phyloP scores from a whole-genome alignment of 2,329 filamentous ascomycete species.

The Trichoderma simmonsii region DNA sequence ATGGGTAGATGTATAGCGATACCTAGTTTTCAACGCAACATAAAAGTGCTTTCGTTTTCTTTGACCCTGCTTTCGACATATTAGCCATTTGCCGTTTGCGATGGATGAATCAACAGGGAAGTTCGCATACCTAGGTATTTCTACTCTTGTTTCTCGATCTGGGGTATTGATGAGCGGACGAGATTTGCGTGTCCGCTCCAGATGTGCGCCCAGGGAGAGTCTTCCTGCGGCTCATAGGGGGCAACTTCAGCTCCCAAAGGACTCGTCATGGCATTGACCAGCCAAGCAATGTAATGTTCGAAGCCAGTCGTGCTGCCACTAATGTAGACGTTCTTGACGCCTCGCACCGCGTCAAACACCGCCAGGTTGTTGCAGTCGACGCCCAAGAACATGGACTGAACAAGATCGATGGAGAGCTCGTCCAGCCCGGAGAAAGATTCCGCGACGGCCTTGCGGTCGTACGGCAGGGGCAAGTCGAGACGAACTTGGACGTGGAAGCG shows the following conservation, averaged over 20 bases:
- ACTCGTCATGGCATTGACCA: slow-evolving; percentile 37
- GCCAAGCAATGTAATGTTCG: slow-evolving; percentile 42
- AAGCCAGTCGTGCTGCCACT: slow-evolving; percentile 40
- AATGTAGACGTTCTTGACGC: slow-evolving; percentile 36
- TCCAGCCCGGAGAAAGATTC: slow-evolving; percentile 37
- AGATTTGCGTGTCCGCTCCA: slow-evolving; percentile 22
- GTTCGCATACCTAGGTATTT: background rate
- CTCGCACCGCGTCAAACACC: slow-evolving; percentile 43
- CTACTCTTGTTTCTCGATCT: background rate
- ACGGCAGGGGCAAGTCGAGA: slow-evolving; percentile 40
- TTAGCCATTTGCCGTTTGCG: background rate
- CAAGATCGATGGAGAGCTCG: slow-evolving; percentile 40
- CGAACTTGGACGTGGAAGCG: slow-evolving; percentile 40
- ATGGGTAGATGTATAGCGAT: background rate
- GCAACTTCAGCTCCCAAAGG: slow-evolving; percentile 23
- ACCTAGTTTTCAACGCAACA: slow-evolving; percentile 7
- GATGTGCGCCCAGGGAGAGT: slow-evolving; percentile 17
- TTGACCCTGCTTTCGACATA: background rate
- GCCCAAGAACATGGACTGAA: slow-evolving; percentile 39
- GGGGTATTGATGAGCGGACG: background rate
- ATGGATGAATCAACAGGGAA: background rate
- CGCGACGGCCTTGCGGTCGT: slow-evolving; percentile 30
- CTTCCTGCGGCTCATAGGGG: slow-evolving; percentile 21
- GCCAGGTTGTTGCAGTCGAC: slow-evolving; percentile 38
- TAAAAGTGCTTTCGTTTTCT: background rate